These are phyloP conservation scores for Vigna mungo DNA, from an alignment of 306 rosid genomes.

Conservation along the genomic window DNA sequence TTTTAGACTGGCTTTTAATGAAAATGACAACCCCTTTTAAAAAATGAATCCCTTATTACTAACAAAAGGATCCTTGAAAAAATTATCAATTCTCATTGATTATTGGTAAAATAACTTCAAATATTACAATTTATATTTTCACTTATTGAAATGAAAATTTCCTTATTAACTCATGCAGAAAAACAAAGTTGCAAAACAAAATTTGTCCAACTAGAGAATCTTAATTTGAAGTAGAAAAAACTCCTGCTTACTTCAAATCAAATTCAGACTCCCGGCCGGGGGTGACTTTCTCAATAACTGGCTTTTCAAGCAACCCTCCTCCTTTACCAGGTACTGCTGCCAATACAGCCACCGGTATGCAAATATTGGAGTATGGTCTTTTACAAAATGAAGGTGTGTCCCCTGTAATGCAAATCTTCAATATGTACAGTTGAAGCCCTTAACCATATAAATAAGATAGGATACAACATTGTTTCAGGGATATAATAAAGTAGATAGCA, in stretches of 20 bases:
- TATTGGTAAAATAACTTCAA: slow-evolving; percentile 24
- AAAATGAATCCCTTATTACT: slow-evolving; percentile 1
- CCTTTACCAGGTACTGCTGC: slow-evolving; percentile 65
- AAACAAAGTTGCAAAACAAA: neutral
- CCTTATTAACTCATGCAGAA: neutral
- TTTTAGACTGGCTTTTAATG: neutral
- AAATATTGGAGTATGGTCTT: slow-evolving; percentile 62
- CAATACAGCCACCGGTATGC: slow-evolving; percentile 56
- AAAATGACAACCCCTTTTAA: neutral
- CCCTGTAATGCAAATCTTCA: slow-evolving; percentile 54
- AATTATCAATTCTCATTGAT: neutral
- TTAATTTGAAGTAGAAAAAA: slow-evolving; percentile 26
- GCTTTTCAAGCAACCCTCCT: slow-evolving; percentile 70
- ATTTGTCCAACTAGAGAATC: neutral
- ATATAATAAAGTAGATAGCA: neutral
- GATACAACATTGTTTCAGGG: slow-evolving; percentile 19
- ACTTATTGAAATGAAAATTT: neutral
- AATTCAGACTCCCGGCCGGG: slow-evolving; percentile 79
- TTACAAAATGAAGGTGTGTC: slow-evolving; percentile 61
- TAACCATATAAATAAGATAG: slow-evolving; percentile 2
- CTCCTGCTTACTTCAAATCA: slow-evolving; percentile 62
- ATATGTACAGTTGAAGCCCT: slow-evolving; percentile 28
- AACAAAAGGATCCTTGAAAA: slow-evolving; percentile 4
- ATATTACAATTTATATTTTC: neutral
- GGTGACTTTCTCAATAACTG: slow-evolving; percentile 61